Percentiles rank a stretch among this genome's conserved stretches.
Evolutionary conservation across 2,329 filamentous ascomycete species (phyloP).

Genomic region (Phaeoacremonium minimum): DNA sequence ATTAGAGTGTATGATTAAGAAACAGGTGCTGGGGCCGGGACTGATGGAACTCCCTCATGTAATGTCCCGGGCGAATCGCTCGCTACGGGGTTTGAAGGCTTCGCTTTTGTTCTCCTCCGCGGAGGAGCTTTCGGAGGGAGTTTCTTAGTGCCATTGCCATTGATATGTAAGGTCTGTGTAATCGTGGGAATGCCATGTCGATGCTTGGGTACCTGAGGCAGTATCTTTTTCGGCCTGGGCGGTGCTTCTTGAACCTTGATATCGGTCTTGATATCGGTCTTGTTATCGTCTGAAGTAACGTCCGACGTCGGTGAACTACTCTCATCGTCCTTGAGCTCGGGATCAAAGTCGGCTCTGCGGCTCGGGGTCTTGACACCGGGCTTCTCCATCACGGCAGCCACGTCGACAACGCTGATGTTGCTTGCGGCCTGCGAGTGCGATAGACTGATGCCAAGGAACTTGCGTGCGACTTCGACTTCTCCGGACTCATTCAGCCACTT

Average conservation of each 20-base stretch:
- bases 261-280: too few relatives aligned
- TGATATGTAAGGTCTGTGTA: slow-evolving; percentile 7
- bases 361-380: slow-evolving; percentile 80
- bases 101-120: slow-evolving; percentile 4
- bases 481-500: slow-evolving; percentile 55
- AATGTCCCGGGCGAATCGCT: neutral
- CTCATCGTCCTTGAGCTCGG: slow-evolving; percentile 17
- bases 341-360: slow-evolving; percentile 37
- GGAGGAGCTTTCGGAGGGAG: slow-evolving; percentile 11
- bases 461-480: slow-evolving; percentile 47
- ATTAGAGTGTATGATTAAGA: too few relatives aligned
- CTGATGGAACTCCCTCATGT: neutral
- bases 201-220: slow-evolving; percentile 53
- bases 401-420: slow-evolving; percentile 69
- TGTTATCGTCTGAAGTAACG: too few relatives aligned
- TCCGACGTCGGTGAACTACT: too few relatives aligned
- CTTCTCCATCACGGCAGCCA: slow-evolving; percentile 76
- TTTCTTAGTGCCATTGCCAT: slow-evolving; percentile 3
- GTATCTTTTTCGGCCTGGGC: slow-evolving; percentile 38
- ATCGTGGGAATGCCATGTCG: slow-evolving; percentile 44
- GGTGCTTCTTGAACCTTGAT: too few relatives aligned
- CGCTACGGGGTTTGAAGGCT: neutral
- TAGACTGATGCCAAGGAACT: slow-evolving; percentile 68
- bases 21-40: neutral
- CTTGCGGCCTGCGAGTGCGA: slow-evolving; percentile 63